Conservation (phyloP, 2,329 filamentous ascomycete species). For the Beauveria scarabaeidicola region DNA sequence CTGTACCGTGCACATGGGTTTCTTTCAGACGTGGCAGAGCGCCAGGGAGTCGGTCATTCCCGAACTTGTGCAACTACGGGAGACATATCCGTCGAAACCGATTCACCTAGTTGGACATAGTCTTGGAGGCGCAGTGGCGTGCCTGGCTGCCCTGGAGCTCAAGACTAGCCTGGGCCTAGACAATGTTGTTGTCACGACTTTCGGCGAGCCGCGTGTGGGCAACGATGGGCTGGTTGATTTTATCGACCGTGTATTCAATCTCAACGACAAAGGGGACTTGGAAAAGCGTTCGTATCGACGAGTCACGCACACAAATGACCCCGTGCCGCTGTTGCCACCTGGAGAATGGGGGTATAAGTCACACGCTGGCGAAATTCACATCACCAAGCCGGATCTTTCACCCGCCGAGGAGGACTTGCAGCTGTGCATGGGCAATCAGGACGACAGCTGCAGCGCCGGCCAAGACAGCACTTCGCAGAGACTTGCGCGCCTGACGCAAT, state of each 20-base stretch:
- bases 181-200: slow-evolving; percentile 73
- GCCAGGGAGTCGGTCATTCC: slow-evolving; percentile 63
- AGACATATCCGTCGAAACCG: slow-evolving; percentile 59
- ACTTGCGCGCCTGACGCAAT: slow-evolving; percentile 15
- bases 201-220: slow-evolving; percentile 72
- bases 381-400: slow-evolving; percentile 61
- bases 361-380: slow-evolving; percentile 84
- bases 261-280: slow-evolving; percentile 21
- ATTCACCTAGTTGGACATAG: slow-evolving; percentile 83
- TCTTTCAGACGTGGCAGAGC: slow-evolving; percentile 74
- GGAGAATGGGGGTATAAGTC: slow-evolving; percentile 80
- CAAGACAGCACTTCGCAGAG: slow-evolving; percentile 32
- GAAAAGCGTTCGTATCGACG: slow-evolving; percentile 53
- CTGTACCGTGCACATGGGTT: slow-evolving; percentile 89
- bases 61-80: slow-evolving; percentile 50
- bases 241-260: slow-evolving; percentile 43
- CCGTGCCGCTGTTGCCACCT: slow-evolving; percentile 78
- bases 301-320: slow-evolving; percentile 79
- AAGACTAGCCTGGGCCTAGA: slow-evolving; percentile 63
- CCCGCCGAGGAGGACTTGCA: slow-evolving; percentile 61
- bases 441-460: slow-evolving; percentile 62
- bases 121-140: slow-evolving; percentile 84
- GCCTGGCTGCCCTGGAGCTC: slow-evolving; percentile 77
- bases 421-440: slow-evolving; percentile 62
- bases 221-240: slow-evolving; percentile 48